A percentile compares a stretch with the other conserved stretches of the same genome.
Conservation (phyloP, 768 basidiomycete genomes). For the Leccinum boreale region DNA sequence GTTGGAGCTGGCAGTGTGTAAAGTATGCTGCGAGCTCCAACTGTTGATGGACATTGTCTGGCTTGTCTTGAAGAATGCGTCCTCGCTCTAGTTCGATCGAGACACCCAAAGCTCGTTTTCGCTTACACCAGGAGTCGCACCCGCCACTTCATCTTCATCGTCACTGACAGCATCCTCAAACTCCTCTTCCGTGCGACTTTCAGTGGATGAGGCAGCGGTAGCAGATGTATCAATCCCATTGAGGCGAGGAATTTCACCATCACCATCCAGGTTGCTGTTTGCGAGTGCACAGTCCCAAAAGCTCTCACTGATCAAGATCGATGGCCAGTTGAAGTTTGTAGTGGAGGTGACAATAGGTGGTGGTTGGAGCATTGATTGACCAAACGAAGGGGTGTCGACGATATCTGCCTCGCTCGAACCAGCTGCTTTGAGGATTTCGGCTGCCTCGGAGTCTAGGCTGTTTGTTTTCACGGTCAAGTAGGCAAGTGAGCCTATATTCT, state of each 20-base stretch:
- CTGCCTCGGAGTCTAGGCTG: conserved; percentile 83
- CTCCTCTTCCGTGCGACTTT: too few species aligned
- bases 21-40: too few species aligned
- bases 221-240: conserved; percentile 64
- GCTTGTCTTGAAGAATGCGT: too few species aligned
- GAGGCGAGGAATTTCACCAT: conserved; percentile 59
- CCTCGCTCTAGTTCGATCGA: too few species aligned
- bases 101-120: conserved; percentile 93
- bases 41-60: too few species aligned
- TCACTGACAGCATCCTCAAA: too few species aligned
- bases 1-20: too few species aligned
- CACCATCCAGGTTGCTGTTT: conserved; percentile 70
- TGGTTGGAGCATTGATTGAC: conserved; percentile 65
- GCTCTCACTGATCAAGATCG: conserved; percentile 74
- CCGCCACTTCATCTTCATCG: conserved; percentile 71
- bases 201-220: too few species aligned
- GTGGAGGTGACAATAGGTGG: conserved; percentile 78
- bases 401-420: conserved; percentile 87
- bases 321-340: conserved; percentile 82
- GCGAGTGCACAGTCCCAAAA: conserved; percentile 96
- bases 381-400: conserved; percentile 74
- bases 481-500: conserved; percentile 81
- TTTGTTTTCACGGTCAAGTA: conserved; percentile 97
- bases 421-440: conserved; percentile 86
- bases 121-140: conserved; percentile 76